Evolutionary conservation across 2,329 filamentous ascomycete species (phyloP), one percentile per base, ranked within the genome.

Genomic region (Apiospora koreana): DNA sequence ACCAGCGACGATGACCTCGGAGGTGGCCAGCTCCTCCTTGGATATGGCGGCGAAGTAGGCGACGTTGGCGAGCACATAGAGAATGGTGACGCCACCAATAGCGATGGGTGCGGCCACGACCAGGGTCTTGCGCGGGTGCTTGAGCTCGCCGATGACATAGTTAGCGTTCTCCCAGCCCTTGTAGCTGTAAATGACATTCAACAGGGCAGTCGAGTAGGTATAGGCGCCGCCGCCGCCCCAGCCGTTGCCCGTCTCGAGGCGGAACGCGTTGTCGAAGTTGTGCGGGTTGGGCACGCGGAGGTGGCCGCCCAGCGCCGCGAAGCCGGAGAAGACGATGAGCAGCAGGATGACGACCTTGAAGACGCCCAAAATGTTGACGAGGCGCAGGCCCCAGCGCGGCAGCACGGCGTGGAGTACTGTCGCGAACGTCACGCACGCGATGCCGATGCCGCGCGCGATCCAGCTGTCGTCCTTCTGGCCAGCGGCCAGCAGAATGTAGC

Each of bases 141-240:
- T 87, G 43, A 91, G 80, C 74, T 91, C 89, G 71, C 85, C 82
- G 3, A 91, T 79, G 1, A 90, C 88, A 71, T 91, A 90, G 78
- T 89, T 90, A 41, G 88, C 88, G 70, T 89, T 90, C 75, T 89
- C 87, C 88, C 88, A 91, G 3, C 89, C 89, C 73, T 87, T 88
- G 80, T 89, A 91, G 18, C 85, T 88, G 80, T 90, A 89, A 21
- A 90, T 82, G 69, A 90, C 86, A 38, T 86, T 86, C 3, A 91
- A 81, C 14, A 91, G 80, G 0, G 88, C 88, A 3, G 86, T 88
- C 2, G 86, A 86, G 75, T 89, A 89, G 1, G 85, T 84, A 38
- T 85, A 86, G 0, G 83, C 84, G 4, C 86, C 84, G 3, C 85
- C 85, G 3, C 83, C 83, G 18, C 85, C 81, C 69, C 86, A 86